phyloP scores from a whole-genome alignment of 805 yeast species.

The Ogataea glucozyma region DNA sequence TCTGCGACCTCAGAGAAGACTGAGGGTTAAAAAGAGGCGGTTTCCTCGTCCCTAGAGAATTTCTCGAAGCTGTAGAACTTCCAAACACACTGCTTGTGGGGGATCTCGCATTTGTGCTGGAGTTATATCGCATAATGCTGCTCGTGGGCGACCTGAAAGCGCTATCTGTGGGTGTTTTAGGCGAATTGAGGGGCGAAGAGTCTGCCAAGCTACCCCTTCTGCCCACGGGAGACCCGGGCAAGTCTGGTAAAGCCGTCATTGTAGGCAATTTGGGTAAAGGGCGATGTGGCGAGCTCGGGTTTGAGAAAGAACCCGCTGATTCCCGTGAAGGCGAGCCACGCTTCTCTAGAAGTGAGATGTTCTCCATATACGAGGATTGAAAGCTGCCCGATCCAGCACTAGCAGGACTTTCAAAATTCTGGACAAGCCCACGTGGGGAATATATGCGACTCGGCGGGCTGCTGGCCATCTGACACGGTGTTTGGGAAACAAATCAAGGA shows the following conservation, averaged over 20 bases:
- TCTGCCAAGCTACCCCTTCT: not conserved
- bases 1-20: conserved; percentile 11
- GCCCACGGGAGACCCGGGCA: no score
- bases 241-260: no score
- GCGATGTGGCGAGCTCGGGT: not conserved
- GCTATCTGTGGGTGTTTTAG: conserved; percentile 2
- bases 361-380: conserved; percentile 23
- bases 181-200: not conserved
- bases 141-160: conserved; percentile 1
- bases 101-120: not conserved
- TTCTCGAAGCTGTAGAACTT: conserved; percentile 4
- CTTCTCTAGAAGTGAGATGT: conserved; percentile 16
- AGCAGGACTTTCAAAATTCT: not conserved
- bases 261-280: not conserved
- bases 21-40: conserved; percentile 10
- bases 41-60: conserved; percentile 2
- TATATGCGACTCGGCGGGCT: not conserved
- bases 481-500: no score
- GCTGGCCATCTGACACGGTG: not conserved
- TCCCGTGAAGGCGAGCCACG: conserved; percentile 9
- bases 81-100: conserved; percentile 7
- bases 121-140: not conserved
- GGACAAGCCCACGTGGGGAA: conserved; percentile 1
- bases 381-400: not conserved
- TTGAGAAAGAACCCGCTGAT: not conserved